Conservation (phyloP, 768 basidiomycete species). For the Hypsizygus marmoreus region DNA sequence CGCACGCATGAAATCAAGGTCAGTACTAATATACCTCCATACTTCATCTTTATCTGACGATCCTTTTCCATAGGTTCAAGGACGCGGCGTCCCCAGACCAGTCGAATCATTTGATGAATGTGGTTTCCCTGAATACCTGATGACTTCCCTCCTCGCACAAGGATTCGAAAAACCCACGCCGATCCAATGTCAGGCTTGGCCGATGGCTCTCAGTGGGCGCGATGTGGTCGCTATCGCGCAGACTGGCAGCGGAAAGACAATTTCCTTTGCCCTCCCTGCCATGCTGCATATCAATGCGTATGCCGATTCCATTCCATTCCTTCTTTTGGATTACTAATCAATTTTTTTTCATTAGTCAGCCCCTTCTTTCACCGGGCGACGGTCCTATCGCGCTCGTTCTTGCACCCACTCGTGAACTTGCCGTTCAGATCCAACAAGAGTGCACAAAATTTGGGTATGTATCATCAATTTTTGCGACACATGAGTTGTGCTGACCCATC, state of each 20-base stretch:
- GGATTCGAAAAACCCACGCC: constrained; percentile 91
- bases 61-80: constrained; percentile 75
- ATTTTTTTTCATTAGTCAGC: constrained; percentile 60
- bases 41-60: constrained; percentile 1
- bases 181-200: constrained; percentile 99
- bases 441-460: constrained; percentile 95
- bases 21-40: constrained; percentile 10
- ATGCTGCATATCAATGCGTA: constrained; percentile 99
- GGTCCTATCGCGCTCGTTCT: constrained; percentile 97
- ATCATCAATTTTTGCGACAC: not conserved
- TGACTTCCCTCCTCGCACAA: constrained; percentile 90
- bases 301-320: constrained; percentile 29
- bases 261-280: constrained; percentile 96
- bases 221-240: constrained; percentile 97
- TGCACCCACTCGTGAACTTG: constrained; percentile 97
- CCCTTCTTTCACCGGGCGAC: constrained; percentile 89
- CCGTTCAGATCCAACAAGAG: constrained; percentile 98
- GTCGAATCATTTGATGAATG: constrained; percentile 91
- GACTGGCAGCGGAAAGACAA: constrained; percentile 98
- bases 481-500: not conserved
- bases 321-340: constrained; percentile 14
- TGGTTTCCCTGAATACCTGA: constrained; percentile 95
- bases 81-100: constrained; percentile 84
- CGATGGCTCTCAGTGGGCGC: constrained; percentile 93
- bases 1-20: constrained; percentile 87